phyloP scores from a whole-genome alignment of 805 yeast genomes.

The Candida nemodendra region DNA sequence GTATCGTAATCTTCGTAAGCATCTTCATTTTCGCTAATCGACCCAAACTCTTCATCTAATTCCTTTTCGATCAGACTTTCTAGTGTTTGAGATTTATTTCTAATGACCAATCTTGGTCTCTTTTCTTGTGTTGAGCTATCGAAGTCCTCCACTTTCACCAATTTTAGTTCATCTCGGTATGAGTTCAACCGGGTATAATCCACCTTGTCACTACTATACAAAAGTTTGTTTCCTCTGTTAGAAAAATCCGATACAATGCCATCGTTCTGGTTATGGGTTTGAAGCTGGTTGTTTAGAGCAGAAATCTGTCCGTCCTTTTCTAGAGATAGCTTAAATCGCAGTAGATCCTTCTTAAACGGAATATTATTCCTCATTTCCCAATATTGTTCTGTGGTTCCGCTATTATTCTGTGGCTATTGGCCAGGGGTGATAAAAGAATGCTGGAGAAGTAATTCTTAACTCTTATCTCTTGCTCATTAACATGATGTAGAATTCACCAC shows the following conservation, averaged over 20 bases:
- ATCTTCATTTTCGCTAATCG: constrained; percentile 17
- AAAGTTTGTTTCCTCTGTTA: constrained; percentile 34
- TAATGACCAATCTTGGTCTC: constrained; percentile 24
- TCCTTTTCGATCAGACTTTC: constrained; percentile 26
- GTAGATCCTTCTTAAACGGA: constrained; percentile 21
- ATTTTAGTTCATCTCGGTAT: constrained; percentile 20
- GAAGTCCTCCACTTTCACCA: constrained; percentile 18
- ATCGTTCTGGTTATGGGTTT: constrained; percentile 15
- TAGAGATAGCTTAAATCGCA: constrained; percentile 24
- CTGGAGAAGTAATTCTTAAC: no score
- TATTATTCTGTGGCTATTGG: no score
- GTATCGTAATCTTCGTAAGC: constrained; percentile 21
- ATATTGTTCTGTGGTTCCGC: no score
- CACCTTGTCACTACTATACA: constrained; percentile 23
- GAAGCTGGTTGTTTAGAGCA: constrained; percentile 6
- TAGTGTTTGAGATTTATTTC: constrained; percentile 25
- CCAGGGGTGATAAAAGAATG: no score
- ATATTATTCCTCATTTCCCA: constrained; percentile 13
- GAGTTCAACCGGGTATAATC: constrained; percentile 25
- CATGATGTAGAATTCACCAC: no score
- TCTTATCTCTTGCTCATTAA: no score
- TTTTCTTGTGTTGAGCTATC: constrained; percentile 18
- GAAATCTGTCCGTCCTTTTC: constrained; percentile 14
- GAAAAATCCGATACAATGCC: constrained; percentile 21
- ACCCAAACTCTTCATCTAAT: constrained; percentile 30